Conservation (phyloP, 345 rosid species). For the Dipteronia dyeriana region DNA sequence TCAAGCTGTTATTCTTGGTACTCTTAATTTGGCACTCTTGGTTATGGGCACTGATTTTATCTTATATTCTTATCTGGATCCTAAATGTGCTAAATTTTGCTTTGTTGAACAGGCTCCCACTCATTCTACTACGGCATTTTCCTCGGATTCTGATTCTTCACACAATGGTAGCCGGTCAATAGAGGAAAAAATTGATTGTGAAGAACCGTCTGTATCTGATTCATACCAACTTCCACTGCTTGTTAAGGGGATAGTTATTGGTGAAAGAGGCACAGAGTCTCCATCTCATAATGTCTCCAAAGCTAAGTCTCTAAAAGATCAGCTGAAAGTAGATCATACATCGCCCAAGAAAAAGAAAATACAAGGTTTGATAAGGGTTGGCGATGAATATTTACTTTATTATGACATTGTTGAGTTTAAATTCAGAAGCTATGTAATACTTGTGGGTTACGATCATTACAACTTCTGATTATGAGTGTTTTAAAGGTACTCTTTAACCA, state of each 20-base stretch:
- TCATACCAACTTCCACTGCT: slow-evolving; percentile 30
- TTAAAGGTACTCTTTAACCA: no score
- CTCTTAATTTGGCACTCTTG: no score
- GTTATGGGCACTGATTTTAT: no score
- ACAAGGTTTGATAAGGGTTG: slow-evolving; percentile 34
- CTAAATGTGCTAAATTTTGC: neutral
- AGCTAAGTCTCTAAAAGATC: slow-evolving; percentile 30
- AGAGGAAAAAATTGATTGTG: slow-evolving; percentile 28
- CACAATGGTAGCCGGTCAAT: slow-evolving; percentile 37
- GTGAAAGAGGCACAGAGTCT: slow-evolving; percentile 25
- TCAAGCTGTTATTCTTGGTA: neutral
- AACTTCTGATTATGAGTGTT: no score
- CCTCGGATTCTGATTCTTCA: slow-evolving; percentile 61
- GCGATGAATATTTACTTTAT: neutral
- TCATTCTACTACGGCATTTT: slow-evolving; percentile 42
- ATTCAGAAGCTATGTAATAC: neutral
- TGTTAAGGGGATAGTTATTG: slow-evolving; percentile 15
- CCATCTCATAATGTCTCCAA: slow-evolving; percentile 26
- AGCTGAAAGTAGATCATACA: slow-evolving; percentile 26
- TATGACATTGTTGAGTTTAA: neutral
- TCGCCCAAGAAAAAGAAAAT: slow-evolving; percentile 38
- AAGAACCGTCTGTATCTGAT: slow-evolving; percentile 25
- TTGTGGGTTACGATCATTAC: no score
- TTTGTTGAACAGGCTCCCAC: slow-evolving; percentile 56
- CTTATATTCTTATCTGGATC: no score